Base-by-base conservation (phyloP, 2,329 filamentous ascomycete species). In the Teratosphaeria gauchensis region DNA sequence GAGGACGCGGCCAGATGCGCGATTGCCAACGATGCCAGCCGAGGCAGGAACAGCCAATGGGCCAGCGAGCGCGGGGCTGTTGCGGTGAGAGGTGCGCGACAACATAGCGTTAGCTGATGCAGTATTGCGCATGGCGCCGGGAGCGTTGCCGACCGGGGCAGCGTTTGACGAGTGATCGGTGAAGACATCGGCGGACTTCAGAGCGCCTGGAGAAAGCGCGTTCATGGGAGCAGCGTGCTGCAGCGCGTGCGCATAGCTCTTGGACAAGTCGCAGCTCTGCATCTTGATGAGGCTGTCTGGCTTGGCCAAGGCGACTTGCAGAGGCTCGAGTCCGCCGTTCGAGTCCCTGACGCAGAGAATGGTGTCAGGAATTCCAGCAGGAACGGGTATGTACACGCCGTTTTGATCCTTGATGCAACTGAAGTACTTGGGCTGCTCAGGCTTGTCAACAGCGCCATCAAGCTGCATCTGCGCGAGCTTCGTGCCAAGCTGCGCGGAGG, bases 351-450 rank as follows among this genome's bases (percentile, higher is more conserved):
- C 42, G n/a, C 42, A 48, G 42, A 48, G 42, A 4, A 48, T 16
- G 5, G 42, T 19, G 16, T 48, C 42, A 19, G 42, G 42, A 19
- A 48, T 9, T 19, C 16, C 42, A 21, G 42, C n/a, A 48, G 19
- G 42, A 16, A 57, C 32, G 16, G 58, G 56, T 1, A 46, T 31
- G 46, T 32, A 56, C 32, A 56, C 53, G 48, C 58, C 56, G 21
- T 55, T 48, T 46, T 58, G 48, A 21, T 62, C 55, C n/a, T 58
- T 51, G 14, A 56, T 19, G 46, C 24, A 58, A 53, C 6, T 48
- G 38, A 56, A 42, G 35, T 21, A 57, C 48, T 53, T 57, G 33
- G 8, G 51, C 56, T 19, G 55, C n/a, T 32, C 30, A 33, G 14
- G 7, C 53, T 33, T 31, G 3, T 57, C 58, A n/a, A 12, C 7